phyloP scores from a whole-genome alignment of 345 rosid species.

The Arabis hirsuta region DNA sequence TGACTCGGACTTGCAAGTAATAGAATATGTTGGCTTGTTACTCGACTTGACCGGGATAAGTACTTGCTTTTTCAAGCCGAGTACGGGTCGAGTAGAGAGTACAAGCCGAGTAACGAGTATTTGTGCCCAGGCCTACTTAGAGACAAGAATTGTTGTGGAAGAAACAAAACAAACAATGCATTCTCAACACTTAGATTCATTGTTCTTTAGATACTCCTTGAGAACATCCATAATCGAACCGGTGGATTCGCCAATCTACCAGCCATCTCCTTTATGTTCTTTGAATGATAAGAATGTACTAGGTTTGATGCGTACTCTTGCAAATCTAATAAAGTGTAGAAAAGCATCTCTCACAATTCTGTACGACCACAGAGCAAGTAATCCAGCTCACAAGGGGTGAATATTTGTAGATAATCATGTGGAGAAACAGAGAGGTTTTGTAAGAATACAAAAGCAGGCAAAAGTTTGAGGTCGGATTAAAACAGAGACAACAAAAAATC shows the following conservation, averaged over 20 bases:
- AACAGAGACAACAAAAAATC: neutral
- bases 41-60: no score
- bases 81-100: no score
- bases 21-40: no score
- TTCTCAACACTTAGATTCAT: constrained; percentile 30
- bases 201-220: constrained; percentile 35
- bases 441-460: neutral
- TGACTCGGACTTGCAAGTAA: no score
- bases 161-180: constrained; percentile 1
- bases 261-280: constrained; percentile 68
- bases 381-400: constrained; percentile 86
- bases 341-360: constrained; percentile 93
- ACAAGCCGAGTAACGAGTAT: no score
- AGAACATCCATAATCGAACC: constrained; percentile 81
- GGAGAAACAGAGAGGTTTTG: neutral
- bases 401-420: constrained; percentile 66
- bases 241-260: constrained; percentile 76
- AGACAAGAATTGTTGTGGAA: neutral
- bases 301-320: no score
- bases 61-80: no score
- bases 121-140: neutral
- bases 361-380: constrained; percentile 95
- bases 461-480: constrained; percentile 5
- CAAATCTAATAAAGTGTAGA: neutral
- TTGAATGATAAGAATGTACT: constrained; percentile 37